phyloP scores from a whole-genome alignment of 2,329 filamentous ascomycete genomes.

The Colletotrichum karsti region DNA sequence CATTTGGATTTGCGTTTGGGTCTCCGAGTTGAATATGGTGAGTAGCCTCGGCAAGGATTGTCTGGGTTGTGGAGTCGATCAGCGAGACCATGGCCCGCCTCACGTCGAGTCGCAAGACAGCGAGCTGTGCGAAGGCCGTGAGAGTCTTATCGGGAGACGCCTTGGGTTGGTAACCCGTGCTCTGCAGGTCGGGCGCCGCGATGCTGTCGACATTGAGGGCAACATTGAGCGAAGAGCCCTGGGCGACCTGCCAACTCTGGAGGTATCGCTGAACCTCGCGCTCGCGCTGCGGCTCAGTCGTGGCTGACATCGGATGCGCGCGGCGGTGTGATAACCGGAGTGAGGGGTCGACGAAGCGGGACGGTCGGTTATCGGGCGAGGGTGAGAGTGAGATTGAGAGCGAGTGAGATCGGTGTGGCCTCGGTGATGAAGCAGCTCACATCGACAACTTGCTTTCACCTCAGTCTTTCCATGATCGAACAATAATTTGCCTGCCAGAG shows the following conservation, averaged over 20 bases:
- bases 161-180: constrained; percentile 40
- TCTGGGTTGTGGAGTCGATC: constrained; percentile 54
- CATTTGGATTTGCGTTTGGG: constrained; percentile 30
- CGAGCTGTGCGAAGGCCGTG: constrained; percentile 59
- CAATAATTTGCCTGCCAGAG: background rate
- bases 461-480: background rate
- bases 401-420: background rate
- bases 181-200: constrained; percentile 35
- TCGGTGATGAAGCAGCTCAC: background rate
- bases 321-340: no score
- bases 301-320: constrained; percentile 10
- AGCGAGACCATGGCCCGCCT: constrained; percentile 59
- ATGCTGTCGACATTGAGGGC: constrained; percentile 41
- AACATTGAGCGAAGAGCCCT: constrained; percentile 41
- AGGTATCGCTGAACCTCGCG: constrained; percentile 41
- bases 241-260: constrained; percentile 41
- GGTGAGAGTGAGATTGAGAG: background rate
- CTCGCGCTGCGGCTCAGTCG: constrained; percentile 35
- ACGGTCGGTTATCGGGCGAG: no score
- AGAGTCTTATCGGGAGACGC: constrained; percentile 47
- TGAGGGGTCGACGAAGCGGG: background rate
- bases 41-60: constrained; percentile 61
- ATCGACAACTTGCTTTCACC: background rate
- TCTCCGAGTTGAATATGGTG: constrained; percentile 49
- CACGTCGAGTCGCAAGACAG: constrained; percentile 54